These are phyloP conservation scores for Yarrowia sp. DNA, from an alignment of 805 yeast species.

Conservation along the genomic window DNA sequence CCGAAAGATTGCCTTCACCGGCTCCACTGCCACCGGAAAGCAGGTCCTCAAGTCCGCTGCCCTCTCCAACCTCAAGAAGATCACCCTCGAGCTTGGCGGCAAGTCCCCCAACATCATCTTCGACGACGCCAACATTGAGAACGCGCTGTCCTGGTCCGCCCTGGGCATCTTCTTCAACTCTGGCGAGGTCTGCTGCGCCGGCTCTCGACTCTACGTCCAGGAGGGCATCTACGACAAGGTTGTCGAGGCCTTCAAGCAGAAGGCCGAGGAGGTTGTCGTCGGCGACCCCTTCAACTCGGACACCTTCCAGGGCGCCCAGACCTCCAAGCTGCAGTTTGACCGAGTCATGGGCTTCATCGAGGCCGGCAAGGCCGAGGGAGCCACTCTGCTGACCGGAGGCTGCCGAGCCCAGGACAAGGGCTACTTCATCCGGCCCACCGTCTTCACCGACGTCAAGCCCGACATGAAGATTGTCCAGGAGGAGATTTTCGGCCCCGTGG, in stretches of 20 bases:
- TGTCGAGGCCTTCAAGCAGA: slow-evolving; percentile 53
- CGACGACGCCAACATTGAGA: slow-evolving; percentile 76
- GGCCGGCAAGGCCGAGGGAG: slow-evolving; percentile 79
- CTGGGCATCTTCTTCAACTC: slow-evolving; percentile 85
- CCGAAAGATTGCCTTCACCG: slow-evolving; percentile 89
- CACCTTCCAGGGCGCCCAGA: slow-evolving; percentile 86
- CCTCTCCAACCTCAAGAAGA: slow-evolving; percentile 69
- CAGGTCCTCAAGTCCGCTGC: slow-evolving; percentile 74
- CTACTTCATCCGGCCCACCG: slow-evolving; percentile 69
- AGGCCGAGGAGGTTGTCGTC: slow-evolving; percentile 52
- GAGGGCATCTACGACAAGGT: slow-evolving; percentile 77
- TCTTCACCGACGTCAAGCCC: slow-evolving; percentile 68
- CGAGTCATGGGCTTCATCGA: slow-evolving; percentile 73
- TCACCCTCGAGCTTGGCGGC: slow-evolving; percentile 93
- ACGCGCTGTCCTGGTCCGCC: slow-evolving; percentile 70
- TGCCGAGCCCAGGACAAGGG: slow-evolving; percentile 52
- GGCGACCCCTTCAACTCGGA: slow-evolving; percentile 80
- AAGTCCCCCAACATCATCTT: slow-evolving; percentile 89
- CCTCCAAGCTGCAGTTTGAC: slow-evolving; percentile 70
- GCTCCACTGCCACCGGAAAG: slow-evolving; percentile 88
- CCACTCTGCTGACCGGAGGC: slow-evolving; percentile 78
- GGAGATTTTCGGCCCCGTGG: slow-evolving; percentile 89
- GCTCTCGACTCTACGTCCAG: slow-evolving; percentile 86
- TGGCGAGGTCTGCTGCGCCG: slow-evolving; percentile 96
- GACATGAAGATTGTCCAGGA: slow-evolving; percentile 66